Evolutionary conservation across 805 yeast genomes (phyloP), one percentile per base, ranked within the genome.

Genomic region (Naumovozyma baii): DNA sequence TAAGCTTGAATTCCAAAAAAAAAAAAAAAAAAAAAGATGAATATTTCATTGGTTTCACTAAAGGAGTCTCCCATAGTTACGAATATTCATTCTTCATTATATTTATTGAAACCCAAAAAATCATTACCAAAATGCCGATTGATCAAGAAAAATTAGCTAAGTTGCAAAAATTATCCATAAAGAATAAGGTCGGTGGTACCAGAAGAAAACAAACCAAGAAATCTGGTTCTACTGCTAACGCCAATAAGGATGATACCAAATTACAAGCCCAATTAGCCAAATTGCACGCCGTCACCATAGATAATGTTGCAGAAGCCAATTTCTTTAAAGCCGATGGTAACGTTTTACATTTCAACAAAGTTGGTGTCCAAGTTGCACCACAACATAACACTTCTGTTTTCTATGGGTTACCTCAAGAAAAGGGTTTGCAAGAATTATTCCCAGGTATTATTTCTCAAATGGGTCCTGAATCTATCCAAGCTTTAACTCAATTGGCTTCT

Each of bases 271-370:
- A 92, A 62, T 74, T 88, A 69, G 82, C 80, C 67, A 87, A 88
- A 72, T 74, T 90, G 64, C 82, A 83, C 68, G 92, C 88, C 53
- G 83, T 82, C 69, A 82, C 86, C 59, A 69, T 90, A 59, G 87
- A 82, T 53, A 85, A 83, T 59, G 80, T 90, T 61, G 94, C 86
- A 66, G 96, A 90, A 74, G 96, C 95, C 62, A 90, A 88, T 78
- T 83, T 90, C 76, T 88, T 90, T 83, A 83, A 75, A 68, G 94
- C 84, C 49, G 95, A 90, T 65, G 96, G 96, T 63, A 82, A 81
- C 62, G 95, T 90, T 50, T 72, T 90, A 66, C 96, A 88, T 74
- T 86, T 90, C 78, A 80, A 83, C 75, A 82, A 90, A 68, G 95
- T 92, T 53, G 94, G 92, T 70, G 94, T 88, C 51, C 96, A 90